Evolutionary conservation across 257 asterid species (phyloP), one percentile per base, ranked within the genome.

Genomic region (Verbena officinalis): DNA sequence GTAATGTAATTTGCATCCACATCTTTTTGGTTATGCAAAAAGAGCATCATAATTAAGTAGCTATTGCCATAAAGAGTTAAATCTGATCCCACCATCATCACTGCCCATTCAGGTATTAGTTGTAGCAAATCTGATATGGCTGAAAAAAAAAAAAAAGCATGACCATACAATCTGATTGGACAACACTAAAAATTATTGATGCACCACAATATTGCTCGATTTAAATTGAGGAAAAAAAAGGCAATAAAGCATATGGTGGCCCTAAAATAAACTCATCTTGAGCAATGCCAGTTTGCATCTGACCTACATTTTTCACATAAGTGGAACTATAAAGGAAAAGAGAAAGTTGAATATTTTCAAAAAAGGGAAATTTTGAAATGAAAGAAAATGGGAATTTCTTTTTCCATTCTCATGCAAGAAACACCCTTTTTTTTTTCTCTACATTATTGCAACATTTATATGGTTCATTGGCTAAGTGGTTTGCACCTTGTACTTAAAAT

Each of bases 91-190:
- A 33, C 59, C 36, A 33, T 7, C 24, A 34, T 16, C 42, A 20
- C 57, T 34, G 24, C 68, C 19, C 34, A 31, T 63, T 63, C 33
- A 33, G 22, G 33, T 10, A 6, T 42, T 4, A 23, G 11, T 13
- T 61, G 24, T 19, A 31, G 46, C 14, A 33, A 31, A 33, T 33
- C 11, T 64, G 69, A 22, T 15, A 21, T 15, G 53, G 42, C 61
- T 23, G 9, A 42, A 2, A 30, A 55, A 59, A 3, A 67, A 0
- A n/a, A 36, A 27, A 14, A 30, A 3, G 16, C 36, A 52, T 22
- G 51, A 5, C 48, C 72, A 66, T 11, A 9, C 24, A 17, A 53
- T 61, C 13, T 70, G 75, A 70, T 70, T 70, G 69, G 51, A 62
- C 75, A 61, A 70, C 61, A 54, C 58, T n/a, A 30, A 12, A 36